Evolutionary conservation across 331 rosid species (phyloP).

Genomic region (Stylosanthes scabra): DNA sequence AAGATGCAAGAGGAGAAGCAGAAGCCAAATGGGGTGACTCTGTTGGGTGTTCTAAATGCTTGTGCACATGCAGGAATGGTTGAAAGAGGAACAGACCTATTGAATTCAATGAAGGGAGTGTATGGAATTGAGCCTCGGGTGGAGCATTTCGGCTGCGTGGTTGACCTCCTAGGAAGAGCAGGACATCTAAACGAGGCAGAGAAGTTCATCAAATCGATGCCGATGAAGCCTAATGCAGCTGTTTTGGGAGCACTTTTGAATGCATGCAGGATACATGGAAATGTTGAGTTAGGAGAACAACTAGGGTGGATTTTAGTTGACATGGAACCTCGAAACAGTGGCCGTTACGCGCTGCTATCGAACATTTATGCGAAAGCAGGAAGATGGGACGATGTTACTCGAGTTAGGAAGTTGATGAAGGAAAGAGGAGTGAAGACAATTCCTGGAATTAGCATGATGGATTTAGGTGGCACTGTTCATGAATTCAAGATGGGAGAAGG

Average conservation of each 20-base stretch:
- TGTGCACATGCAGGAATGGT: conserved; percentile 68
- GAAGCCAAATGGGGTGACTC: conserved; percentile 53
- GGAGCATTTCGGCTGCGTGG: conserved; percentile 66
- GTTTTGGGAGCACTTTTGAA: conserved; percentile 65
- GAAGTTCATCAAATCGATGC: conserved; percentile 56
- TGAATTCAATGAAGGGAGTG: conserved; percentile 46
- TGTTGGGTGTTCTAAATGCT: conserved; percentile 55
- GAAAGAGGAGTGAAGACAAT: conserved; percentile 61
- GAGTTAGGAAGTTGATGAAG: conserved; percentile 59
- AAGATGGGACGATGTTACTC: conserved; percentile 54
- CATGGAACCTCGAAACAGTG: conserved; percentile 60
- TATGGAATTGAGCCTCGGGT: conserved; percentile 58
- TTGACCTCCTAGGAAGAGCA: conserved; percentile 65
- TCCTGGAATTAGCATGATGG: conserved; percentile 61
- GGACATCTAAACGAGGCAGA: conserved; percentile 61
- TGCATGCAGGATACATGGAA: conserved; percentile 63
- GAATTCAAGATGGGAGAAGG: conserved; percentile 66
- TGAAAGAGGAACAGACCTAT: conserved; percentile 47
- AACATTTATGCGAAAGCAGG: conserved; percentile 67
- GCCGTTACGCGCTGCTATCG: conserved; percentile 59
- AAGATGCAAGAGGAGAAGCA: conserved; percentile 52
- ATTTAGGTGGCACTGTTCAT: conserved; percentile 55
- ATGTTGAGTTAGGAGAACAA: conserved; percentile 56
- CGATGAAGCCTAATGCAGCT: conserved; percentile 61
- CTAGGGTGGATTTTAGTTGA: conserved; percentile 58